phyloP scores from a whole-genome alignment of 768 basidiomycete genomes.

The Leccinum boreale region DNA sequence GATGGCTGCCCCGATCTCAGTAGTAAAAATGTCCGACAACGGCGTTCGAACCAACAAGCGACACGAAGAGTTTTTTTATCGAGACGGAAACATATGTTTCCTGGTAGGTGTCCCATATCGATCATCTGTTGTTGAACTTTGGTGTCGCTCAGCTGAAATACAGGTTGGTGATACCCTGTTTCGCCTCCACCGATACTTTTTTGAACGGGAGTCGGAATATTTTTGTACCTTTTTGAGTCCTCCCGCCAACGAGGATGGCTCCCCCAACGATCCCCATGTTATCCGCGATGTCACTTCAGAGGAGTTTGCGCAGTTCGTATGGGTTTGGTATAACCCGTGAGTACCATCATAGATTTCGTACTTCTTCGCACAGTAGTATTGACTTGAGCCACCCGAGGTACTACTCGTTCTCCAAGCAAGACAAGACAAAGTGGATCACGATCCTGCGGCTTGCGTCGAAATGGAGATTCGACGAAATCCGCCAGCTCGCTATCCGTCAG shows the following conservation, averaged over 20 bases:
- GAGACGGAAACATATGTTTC: conserved; percentile 52
- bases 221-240: conserved; percentile 28
- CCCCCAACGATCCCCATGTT: background rate
- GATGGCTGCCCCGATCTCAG: background rate
- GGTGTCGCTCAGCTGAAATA: background rate
- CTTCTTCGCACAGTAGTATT: background rate
- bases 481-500: conserved; percentile 50
- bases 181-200: conserved; percentile 35
- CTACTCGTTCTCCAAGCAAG: conserved; percentile 54
- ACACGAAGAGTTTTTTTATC: conserved; percentile 46
- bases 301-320: conserved; percentile 47
- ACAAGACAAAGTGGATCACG: conserved; percentile 47
- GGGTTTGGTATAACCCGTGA: conserved; percentile 52
- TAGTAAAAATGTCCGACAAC: background rate
- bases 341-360: background rate
- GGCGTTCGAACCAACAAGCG: conserved; percentile 20
- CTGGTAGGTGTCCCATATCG: conserved; percentile 36
- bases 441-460: conserved; percentile 52
- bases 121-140: background rate
- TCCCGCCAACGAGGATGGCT: conserved; percentile 1
- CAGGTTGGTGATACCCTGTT: conserved; percentile 36
- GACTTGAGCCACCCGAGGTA: conserved; percentile 32
- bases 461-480: conserved; percentile 56
- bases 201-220: conserved; percentile 33
- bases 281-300: conserved; percentile 28